Evolutionary conservation across 139 green algal genomes (phyloP), one percentile per base, ranked within the genome.

Genomic region (Coelastrella sp.): DNA sequence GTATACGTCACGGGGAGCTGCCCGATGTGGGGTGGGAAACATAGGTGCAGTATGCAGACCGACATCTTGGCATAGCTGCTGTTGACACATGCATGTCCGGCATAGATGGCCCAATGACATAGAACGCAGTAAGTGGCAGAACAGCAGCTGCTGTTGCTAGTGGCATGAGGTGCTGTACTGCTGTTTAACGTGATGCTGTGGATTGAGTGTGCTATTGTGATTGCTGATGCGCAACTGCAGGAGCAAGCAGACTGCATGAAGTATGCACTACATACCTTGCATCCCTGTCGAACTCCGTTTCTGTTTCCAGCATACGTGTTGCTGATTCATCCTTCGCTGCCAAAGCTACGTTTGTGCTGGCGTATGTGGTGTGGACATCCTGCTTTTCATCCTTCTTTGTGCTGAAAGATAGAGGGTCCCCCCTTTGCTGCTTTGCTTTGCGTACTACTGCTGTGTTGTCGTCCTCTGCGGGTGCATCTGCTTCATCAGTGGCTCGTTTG

Each of bases 231-330:
- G 32, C 0, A 47, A 47, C 32, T 71, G 61, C 61, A 71, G 8
- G 61, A 13, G 61, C 61, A 71, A 78, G 73, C 73, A 78, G 14
- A 2, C 73, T 84, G n/a, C 78, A 32, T 11, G 2, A 23, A 84
- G 7, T 22, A 11, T 84, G 56, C 3, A 5, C 14, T 17, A n/a
- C 93, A 4, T 73, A 97, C 94, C 97, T 92, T 0, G 92, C 92
- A 88, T 98, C 97, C 47, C 94, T 80, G 85, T 98, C 95, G 60
- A 93, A 94, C 76, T 96, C 89, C 4, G 97, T 98, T 86, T 98
- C 96, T 22, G 95, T 97, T 83, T 99, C 95, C 22, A 97, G 85
- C 2, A 20, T 32, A 1, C 90, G 65, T 0, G 96, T 98, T 0
- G 96, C 97, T 5, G 92, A 91, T 23, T 91, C 66, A 92, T 98